phyloP scores from a whole-genome alignment of 179 eudicot genomes.

The Camellia oleifera region DNA sequence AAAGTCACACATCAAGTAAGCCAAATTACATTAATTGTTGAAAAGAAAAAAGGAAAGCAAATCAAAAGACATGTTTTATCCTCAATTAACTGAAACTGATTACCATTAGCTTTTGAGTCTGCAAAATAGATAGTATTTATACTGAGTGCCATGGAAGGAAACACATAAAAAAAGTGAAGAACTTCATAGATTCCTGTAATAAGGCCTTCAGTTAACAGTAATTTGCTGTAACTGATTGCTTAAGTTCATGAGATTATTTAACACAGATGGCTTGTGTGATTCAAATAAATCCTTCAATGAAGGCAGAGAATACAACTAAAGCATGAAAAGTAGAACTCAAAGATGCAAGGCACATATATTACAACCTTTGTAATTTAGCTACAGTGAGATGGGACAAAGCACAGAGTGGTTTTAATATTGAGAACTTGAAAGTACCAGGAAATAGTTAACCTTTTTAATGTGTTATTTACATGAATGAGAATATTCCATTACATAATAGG shows the following conservation, averaged over 20 bases:
- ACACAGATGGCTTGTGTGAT: not conserved
- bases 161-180: not conserved
- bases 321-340: too few relatives aligned
- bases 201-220: not conserved
- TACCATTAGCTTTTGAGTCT: not conserved
- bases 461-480: too few relatives aligned
- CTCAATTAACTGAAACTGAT: not conserved
- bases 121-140: not conserved
- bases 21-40: not conserved
- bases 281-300: not conserved
- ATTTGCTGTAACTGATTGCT: not conserved
- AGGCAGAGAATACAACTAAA: not conserved
- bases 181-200: not conserved
- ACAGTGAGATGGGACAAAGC: not conserved
- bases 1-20: slow-evolving; percentile 17
- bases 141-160: not conserved
- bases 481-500: too few relatives aligned
- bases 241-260: not conserved
- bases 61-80: not conserved
- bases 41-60: not conserved
- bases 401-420: not conserved
- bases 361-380: not conserved
- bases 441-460: too few relatives aligned
- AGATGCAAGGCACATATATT: too few relatives aligned
- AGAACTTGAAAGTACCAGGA: not conserved